These are phyloP conservation scores for Pseudopithomyces maydicus DNA, from an alignment of 2,329 filamentous ascomycete genomes.

Conservation along the genomic window DNA sequence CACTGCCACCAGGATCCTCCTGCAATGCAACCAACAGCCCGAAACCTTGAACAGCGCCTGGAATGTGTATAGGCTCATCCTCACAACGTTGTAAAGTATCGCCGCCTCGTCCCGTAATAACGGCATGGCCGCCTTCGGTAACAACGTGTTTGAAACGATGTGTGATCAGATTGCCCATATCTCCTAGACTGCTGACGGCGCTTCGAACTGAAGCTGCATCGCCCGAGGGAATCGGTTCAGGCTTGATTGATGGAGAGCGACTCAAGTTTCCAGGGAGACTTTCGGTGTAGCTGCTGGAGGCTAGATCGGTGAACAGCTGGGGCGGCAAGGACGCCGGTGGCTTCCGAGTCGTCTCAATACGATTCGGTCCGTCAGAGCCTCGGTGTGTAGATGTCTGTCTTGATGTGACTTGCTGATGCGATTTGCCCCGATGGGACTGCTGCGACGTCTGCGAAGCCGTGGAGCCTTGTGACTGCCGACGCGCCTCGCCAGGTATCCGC, in stretches of 20 bases:
- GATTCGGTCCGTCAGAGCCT: slow-evolving; percentile 6
- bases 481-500: slow-evolving; percentile 23
- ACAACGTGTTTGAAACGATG: slow-evolving; percentile 78
- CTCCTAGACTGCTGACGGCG: slow-evolving; percentile 43
- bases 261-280: slow-evolving; percentile 25
- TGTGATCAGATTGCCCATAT: slow-evolving; percentile 62
- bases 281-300: slow-evolving; percentile 32
- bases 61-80: slow-evolving; percentile 88
- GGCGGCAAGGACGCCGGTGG: slow-evolving; percentile 26
- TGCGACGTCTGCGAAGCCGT: slow-evolving; percentile 36
- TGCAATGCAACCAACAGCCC: slow-evolving; percentile 76
- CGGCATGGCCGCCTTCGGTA: slow-evolving; percentile 77
- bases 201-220: slow-evolving; percentile 41
- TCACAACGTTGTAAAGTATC: slow-evolving; percentile 78
- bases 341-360: slow-evolving; percentile 13
- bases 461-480: slow-evolving; percentile 35
- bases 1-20: slow-evolving; percentile 65
- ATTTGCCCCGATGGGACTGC: slow-evolving; percentile 22
- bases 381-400: slow-evolving; percentile 13
- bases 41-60: slow-evolving; percentile 80
- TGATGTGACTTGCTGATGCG: slow-evolving; percentile 8
- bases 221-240: slow-evolving; percentile 29
- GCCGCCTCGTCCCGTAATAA: slow-evolving; percentile 79
- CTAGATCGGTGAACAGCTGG: slow-evolving; percentile 44
- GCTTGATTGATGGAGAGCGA: slow-evolving; percentile 25